Percentiles rank a stretch among this genome's conserved stretches.
Conservation (phyloP, 345 rosid species). For the Moringa oleifera region DNA sequence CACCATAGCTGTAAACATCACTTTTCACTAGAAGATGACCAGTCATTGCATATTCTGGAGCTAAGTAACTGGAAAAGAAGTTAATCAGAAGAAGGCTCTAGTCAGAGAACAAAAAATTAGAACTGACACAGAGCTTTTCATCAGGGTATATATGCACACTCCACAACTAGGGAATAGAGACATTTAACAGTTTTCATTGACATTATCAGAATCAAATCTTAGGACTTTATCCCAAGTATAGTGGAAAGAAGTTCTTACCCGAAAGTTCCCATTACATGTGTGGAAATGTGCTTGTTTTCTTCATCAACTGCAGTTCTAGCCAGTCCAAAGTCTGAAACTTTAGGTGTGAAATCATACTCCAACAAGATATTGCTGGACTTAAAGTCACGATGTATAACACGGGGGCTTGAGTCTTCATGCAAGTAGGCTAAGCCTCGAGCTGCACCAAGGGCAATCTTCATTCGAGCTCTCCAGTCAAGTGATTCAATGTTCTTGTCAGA, state of each 20-base stretch:
- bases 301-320: conserved; percentile 67
- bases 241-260: conserved; percentile 38
- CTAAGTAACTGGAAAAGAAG: conserved; percentile 44
- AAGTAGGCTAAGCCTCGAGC: conserved; percentile 78
- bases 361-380: conserved; percentile 71
- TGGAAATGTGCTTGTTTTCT: conserved; percentile 56
- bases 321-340: conserved; percentile 75
- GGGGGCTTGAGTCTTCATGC: conserved; percentile 74
- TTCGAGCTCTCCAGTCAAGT: conserved; percentile 65
- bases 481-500: conserved; percentile 40
- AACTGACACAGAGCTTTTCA: too few relatives aligned
- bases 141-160: neutral
- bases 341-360: conserved; percentile 66
- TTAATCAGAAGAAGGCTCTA: neutral
- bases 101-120: neutral
- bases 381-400: conserved; percentile 70
- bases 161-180: neutral
- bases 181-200: neutral
- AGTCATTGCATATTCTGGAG: conserved; percentile 78
- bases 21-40: conserved; percentile 75
- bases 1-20: conserved; percentile 75
- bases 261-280: conserved; percentile 81
- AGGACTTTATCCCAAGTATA: neutral
- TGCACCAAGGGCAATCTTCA: conserved; percentile 75
- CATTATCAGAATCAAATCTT: neutral